Conservation (phyloP, 108 stramenopile genomes). For the Poteriospumella lacustris region DNA sequence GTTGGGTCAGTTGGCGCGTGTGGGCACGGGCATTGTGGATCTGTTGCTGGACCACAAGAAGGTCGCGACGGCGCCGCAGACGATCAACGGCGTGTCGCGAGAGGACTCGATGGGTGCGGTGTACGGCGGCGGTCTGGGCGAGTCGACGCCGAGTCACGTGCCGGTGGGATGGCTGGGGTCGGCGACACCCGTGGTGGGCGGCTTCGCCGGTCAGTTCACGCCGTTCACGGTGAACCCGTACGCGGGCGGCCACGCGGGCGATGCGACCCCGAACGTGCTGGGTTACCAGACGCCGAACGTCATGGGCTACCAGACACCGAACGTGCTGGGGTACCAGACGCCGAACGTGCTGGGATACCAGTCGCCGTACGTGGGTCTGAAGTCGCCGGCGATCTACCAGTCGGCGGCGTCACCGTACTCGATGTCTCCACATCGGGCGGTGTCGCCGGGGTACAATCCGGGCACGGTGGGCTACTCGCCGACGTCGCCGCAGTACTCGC, state of each 20-base stretch:
- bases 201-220: background rate
- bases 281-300: background rate
- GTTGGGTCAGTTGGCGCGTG: constrained; percentile 87
- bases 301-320: too few relatives aligned
- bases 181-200: background rate
- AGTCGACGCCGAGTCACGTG: constrained; percentile 63
- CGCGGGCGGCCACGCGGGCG: background rate
- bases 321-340: background rate
- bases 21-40: constrained; percentile 90
- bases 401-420: background rate
- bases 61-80: constrained; percentile 86
- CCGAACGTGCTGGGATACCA: background rate
- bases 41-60: constrained; percentile 87
- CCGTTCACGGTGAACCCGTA: background rate
- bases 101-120: constrained; percentile 61
- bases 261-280: background rate
- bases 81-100: constrained; percentile 78
- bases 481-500: constrained; percentile 22
- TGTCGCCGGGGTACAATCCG: constrained; percentile 23
- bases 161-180: constrained; percentile 62
- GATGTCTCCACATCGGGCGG: background rate
- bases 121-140: constrained; percentile 44
- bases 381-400: background rate
- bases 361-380: background rate
- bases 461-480: constrained; percentile 9